A percentile compares a stretch with the other conserved stretches of the same genome.
These are phyloP conservation scores for Coemansia javaensis DNA, from an alignment of 192 early-diverging fungal genomes.

Conservation along the genomic window DNA sequence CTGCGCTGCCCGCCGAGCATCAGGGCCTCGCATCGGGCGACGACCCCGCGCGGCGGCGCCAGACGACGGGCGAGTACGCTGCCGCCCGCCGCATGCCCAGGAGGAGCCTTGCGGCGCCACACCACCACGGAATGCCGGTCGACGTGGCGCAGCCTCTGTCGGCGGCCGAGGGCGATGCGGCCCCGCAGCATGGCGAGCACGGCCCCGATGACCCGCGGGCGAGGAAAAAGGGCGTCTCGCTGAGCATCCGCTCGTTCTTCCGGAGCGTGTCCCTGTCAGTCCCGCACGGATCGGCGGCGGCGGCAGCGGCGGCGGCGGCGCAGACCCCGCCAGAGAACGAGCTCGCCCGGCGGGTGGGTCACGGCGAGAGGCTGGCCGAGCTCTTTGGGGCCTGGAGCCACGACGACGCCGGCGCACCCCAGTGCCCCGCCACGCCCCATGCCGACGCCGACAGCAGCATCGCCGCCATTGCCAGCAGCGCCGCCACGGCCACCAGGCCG, in stretches of 20 bases:
- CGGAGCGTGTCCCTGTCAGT: constrained; percentile 8
- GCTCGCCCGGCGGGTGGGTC: constrained; percentile 24
- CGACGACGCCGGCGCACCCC: background rate
- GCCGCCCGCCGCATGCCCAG: too few species aligned
- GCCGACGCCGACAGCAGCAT: constrained; percentile 2
- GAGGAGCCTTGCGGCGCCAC: too few species aligned
- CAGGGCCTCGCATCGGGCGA: too few species aligned
- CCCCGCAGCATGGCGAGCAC: constrained; percentile 6
- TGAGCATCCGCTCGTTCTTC: constrained; percentile 40
- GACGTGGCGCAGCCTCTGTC: too few species aligned
- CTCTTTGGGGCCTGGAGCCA: constrained; percentile 39
- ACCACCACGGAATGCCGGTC: too few species aligned
- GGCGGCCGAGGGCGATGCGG: background rate
- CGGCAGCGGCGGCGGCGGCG: background rate
- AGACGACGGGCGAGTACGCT: too few species aligned
- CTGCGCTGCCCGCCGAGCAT: too few species aligned
- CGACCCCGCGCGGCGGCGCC: too few species aligned
- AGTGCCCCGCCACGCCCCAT: background rate
- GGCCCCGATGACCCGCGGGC: constrained; percentile 8
- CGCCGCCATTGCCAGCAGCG: too few species aligned
- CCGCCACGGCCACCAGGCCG: too few species aligned
- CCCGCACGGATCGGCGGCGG: too few species aligned
- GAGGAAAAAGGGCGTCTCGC: constrained; percentile 6
- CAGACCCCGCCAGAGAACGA: constrained; percentile 12
- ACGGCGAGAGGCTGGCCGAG: constrained; percentile 34